Conservation (phyloP, 1,284 basidiomycete species). For the Caloboletus inedulis region DNA sequence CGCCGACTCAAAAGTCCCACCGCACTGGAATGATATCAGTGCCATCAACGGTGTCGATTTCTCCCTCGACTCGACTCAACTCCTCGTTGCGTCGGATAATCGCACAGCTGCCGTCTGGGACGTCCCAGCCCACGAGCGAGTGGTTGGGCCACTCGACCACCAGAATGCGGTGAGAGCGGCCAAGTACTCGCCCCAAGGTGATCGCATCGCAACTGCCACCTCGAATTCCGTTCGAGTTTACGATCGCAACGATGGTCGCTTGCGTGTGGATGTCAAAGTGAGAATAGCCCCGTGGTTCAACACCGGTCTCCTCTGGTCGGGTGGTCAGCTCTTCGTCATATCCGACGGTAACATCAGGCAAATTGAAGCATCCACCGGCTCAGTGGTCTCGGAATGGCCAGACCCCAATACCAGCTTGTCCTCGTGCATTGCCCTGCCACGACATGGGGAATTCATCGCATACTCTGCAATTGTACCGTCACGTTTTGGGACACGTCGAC, state of each 20-base stretch:
- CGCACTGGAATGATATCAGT: no score
- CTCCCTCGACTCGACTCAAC: no score
- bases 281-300: not conserved
- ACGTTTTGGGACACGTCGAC: not conserved
- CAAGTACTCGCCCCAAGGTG: slow-evolving; percentile 2
- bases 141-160: not conserved
- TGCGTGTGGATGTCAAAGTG: not conserved
- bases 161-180: not conserved
- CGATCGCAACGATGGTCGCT: not conserved
- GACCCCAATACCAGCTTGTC: accelerated
- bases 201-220: slow-evolving; percentile 3
- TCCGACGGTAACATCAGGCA: not conserved
- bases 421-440: not conserved
- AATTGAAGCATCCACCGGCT: not conserved
- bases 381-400: not conserved
- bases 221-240: not conserved
- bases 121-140: no score
- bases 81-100: no score
- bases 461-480: not conserved
- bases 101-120: no score
- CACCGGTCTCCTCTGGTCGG: not conserved
- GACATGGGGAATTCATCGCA: not conserved
- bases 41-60: no score
- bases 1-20: no score
- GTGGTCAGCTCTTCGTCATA: not conserved